Base-by-base conservation (phyloP, 345 rosid species). In the Populus euphratica region DNA sequence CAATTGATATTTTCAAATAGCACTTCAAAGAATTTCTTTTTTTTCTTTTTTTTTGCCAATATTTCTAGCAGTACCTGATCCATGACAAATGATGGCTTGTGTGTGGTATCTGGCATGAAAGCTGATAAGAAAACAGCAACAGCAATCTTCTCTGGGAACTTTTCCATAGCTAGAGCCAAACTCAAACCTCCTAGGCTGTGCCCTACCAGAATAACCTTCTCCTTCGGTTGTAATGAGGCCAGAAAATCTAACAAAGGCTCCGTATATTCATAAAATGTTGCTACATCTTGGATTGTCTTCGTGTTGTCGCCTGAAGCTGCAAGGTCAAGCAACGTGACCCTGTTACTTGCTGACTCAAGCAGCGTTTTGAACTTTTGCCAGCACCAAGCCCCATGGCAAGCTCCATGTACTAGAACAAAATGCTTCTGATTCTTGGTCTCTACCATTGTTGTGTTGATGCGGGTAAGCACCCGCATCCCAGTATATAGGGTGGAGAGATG, bases 371-470 rank as follows among this genome's bases (percentile, higher is more conserved):
- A 39, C 81, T 84, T 84, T 83, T 84, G 78, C 89, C 87, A 88
- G 65, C 84, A 77, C 89, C 91, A 84, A 1, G 84, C 91, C 3
- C 87, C 89, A 41, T 79, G 85, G 63, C 88, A 61, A 3, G 86
- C 81, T 3, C 91, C 89, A 47, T 88, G 91, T 33, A 86, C 86
- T 13, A 86, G 68, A 17, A 88, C 83, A 65, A 88, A 76, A 66
- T 86, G 89, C 47, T 68, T 74, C 54, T 54, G 62, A 0, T 38
- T 36, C 63, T 39, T 61, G 14, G n/a, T 4, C 43, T 36, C 44
- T 41, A 0, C 39, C 72, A 61, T 31, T 1, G 21, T 18, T 36
- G 41, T 67, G 2, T 8, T 59, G 29, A 23, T 59, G 11, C 8
- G 17, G 9, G 17, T 20, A 5, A 12, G 13, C 12, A 6, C 38